Base-by-base conservation (phyloP, 2,329 filamentous ascomycete species). In the Colletotrichum simmondsii region DNA sequence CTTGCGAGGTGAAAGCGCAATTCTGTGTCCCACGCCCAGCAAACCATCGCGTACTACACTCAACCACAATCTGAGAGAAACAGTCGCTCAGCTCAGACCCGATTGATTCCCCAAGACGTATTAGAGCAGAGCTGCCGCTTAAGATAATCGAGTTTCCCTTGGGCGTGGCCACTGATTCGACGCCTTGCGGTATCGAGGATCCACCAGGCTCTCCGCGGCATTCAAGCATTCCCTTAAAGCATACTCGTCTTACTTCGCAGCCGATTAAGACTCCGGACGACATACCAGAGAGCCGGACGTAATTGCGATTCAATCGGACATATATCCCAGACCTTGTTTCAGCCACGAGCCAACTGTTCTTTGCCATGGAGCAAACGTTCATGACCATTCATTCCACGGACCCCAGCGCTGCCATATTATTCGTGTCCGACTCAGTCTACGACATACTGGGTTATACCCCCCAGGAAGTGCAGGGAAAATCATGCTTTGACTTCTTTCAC, bases 401-500 rank as follows among this genome's bases (percentile, higher is more conserved):
- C 82, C 87, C 96, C 73, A 92, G 96, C 80, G 94, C 94, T 77
- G 93, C 91, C 75, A 93, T 97, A 74, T 88, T 95, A 74, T 97
- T 95, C 82, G 93, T 92, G 24, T 97, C 95, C 63, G 93, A 95
- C 77, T 97, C 94, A 2, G 91, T 97, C 75, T 87, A 91, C 77
- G 94, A 97, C 77, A 95, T 97, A 74, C 89, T 97, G 54, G 95
- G 94, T 65, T 96, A 95, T 79, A 88, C 89, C 24, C 93, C 94
- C 3, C 87, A 92, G 73, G 93, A 97, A 79, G 91, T 97, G 19
- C 88, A 92, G 78, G 92, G 93, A 74, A 91, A 87, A 78, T 94
- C 95, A 72, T 92, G 91, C 78, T 97, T 95, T 87, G 93, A 97
- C 35, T 97, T 94, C 81, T 97, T 97, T 79, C 93, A 96, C 77